These are phyloP conservation scores for Alternaria rosae DNA, from an alignment of 2,329 filamentous ascomycete genomes.

Conservation along the genomic window DNA sequence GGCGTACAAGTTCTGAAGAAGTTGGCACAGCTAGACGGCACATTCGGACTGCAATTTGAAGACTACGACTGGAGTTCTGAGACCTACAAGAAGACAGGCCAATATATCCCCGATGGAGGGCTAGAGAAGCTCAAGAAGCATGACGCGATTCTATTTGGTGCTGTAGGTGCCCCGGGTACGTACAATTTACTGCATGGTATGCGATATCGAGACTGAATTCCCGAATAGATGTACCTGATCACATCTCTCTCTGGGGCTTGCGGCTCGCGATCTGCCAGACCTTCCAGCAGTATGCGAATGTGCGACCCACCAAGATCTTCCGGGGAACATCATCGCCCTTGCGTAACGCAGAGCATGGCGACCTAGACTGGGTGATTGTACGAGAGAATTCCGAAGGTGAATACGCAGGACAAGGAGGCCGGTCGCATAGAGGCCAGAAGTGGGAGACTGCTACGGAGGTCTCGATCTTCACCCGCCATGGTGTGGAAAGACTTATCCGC, in stretches of 20 bases:
- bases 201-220: background rate
- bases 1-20: conserved; percentile 68
- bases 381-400: conserved; percentile 73
- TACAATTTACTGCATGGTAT: background rate
- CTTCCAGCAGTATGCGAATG: conserved; percentile 65
- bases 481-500: conserved; percentile 66
- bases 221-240: conserved; percentile 60
- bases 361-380: conserved; percentile 72
- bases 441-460: conserved; percentile 71
- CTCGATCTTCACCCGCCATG: conserved; percentile 68
- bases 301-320: conserved; percentile 67
- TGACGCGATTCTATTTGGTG: conserved; percentile 73
- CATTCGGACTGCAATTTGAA: conserved; percentile 68
- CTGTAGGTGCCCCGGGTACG: conserved; percentile 67
- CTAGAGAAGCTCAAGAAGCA: conserved; percentile 65
- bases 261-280: conserved; percentile 64
- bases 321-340: conserved; percentile 67
- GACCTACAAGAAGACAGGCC: conserved; percentile 69
- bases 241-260: conserved; percentile 64
- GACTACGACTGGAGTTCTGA: conserved; percentile 73
- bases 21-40: conserved; percentile 59
- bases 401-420: conserved; percentile 70
- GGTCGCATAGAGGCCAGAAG: conserved; percentile 64
- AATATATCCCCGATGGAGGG: conserved; percentile 69
- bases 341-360: conserved; percentile 60